These are phyloP conservation scores for Pythium brassicae DNA, from an alignment of 352 stramenopile genomes.

Conservation along the genomic window DNA sequence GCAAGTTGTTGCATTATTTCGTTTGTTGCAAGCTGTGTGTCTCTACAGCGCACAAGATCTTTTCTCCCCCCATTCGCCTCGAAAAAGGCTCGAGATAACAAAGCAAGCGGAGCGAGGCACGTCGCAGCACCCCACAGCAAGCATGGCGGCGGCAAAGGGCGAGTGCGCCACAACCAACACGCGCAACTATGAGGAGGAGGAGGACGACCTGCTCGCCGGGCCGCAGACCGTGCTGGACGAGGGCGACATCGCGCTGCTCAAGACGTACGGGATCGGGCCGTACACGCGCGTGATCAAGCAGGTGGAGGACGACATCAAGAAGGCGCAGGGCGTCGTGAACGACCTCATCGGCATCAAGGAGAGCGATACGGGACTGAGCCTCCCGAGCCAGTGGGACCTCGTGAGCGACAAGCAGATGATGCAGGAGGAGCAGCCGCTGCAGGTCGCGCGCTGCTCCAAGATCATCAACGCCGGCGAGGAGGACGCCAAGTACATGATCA, in stretches of 20 bases:
- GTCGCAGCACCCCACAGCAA: not conserved
- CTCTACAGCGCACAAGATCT: too few relatives aligned
- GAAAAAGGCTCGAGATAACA: not conserved
- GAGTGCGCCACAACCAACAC: slow-evolving; percentile 96
- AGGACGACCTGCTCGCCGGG: slow-evolving; percentile 80
- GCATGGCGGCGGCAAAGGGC: slow-evolving; percentile 32
- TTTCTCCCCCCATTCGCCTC: not conserved
- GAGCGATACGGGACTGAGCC: slow-evolving; percentile 97
- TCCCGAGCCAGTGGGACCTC: slow-evolving; percentile 98
- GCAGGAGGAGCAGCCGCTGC: slow-evolving; percentile 96
- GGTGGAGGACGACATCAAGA: slow-evolving; percentile 99
- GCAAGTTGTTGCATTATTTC: too few relatives aligned
- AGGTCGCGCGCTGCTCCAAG: slow-evolving; percentile 96
- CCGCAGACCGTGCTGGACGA: slow-evolving; percentile 86
- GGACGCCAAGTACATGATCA: slow-evolving; percentile 99
- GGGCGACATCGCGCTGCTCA: slow-evolving; percentile 98
- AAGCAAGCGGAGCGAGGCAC: too few relatives aligned
- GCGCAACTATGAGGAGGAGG: slow-evolving; percentile 94
- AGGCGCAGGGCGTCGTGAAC: slow-evolving; percentile 91
- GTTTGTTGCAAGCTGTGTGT: too few relatives aligned
- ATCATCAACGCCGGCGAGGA: slow-evolving; percentile 94
- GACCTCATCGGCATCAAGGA: slow-evolving; percentile 97
- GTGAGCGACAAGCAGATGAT: slow-evolving; percentile 99
- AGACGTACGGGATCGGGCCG: slow-evolving; percentile 97
- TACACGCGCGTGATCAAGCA: slow-evolving; percentile 97